phyloP scores from a whole-genome alignment of 75 land plant species.

The Selaginella tamariscina region DNA sequence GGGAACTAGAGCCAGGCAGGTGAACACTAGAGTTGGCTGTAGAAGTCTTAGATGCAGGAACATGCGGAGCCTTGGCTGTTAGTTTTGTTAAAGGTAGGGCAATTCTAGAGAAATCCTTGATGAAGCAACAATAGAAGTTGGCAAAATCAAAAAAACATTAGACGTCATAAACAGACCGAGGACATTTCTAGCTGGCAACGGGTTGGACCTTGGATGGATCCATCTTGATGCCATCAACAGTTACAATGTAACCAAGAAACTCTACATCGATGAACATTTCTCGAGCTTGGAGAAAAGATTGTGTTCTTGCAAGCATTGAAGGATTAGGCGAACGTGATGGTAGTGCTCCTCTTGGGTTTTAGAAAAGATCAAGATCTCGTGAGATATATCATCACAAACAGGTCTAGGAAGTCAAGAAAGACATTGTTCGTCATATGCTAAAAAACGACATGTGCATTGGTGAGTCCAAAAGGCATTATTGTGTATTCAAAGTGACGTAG shows the following conservation, averaged over 20 bases:
- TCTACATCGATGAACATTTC: background rate
- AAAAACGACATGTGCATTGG: background rate
- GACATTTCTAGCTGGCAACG: background rate
- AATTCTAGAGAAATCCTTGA: background rate
- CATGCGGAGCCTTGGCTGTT: background rate
- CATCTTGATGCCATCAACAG: background rate
- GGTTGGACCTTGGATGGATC: background rate
- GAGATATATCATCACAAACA: slow-evolving; percentile 1
- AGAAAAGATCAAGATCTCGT: background rate
- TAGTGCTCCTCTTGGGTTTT: background rate
- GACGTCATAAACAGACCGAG: background rate
- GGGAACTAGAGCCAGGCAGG: too few relatives aligned
- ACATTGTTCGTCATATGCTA: background rate
- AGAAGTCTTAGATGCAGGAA: too few relatives aligned
- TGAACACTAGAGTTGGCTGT: too few relatives aligned
- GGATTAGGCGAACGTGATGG: background rate
- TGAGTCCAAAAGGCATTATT: slow-evolving; percentile 3
- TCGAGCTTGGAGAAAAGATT: background rate
- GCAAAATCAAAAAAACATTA: background rate
- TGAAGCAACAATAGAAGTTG: background rate
- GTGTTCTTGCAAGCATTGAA: background rate
- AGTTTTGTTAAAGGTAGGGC: background rate
- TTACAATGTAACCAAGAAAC: background rate
- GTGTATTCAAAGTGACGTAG: slow-evolving; percentile 3
- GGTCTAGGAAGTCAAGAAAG: background rate